Base-by-base conservation (phyloP, 441 rosid species). In the Eugenia klotzschiana region DNA sequence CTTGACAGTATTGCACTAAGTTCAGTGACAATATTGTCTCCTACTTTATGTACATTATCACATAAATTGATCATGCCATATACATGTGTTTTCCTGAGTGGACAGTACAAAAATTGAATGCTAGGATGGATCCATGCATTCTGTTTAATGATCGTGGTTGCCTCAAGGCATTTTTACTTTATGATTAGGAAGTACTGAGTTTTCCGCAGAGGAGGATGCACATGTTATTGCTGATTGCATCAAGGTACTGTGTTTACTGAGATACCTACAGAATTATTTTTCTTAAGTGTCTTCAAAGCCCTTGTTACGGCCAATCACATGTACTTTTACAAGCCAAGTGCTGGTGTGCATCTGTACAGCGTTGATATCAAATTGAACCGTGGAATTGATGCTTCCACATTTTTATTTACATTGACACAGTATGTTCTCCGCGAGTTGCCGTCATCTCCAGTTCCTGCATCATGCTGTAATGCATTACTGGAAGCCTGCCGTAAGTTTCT, bases 381-480 rank as follows among this genome's bases (percentile, higher is more conserved):
- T 86, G 81, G 56, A 69, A 53, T 52, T 82, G 60, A 74, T 86
- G 51, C 79, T 83, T 82, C 86, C 73, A 86, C 83, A 60, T 54
- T 87, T 84, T 72, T 83, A 83, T 86, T 83, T 51, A 26, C 81
- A 33, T 80, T 80, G 81, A 33, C 51, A 77, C 94, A 97, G 99
- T 97, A 93, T 90, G 89, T 97, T 86, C 90, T 96, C 79, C 94
- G 99, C 27, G 99, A 97, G 86, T 87, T 97, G 92, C 99, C 99
- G 77, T 97, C 99, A 80, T 94, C 98, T 88, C 99, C 99, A 8
- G 97, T 97, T 84, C 99, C 99, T 82, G 97, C 99, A 88, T 94
- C 99, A 58, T 97, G 99, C 89, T 97, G 99, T 92, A 94, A 93
- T 79, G 99, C 98, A 37, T 94, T 97, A 81, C 92, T 97, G 51